Evolutionary conservation across 805 yeast species (phyloP).

Genomic region (Sugiyamaella americana): DNA sequence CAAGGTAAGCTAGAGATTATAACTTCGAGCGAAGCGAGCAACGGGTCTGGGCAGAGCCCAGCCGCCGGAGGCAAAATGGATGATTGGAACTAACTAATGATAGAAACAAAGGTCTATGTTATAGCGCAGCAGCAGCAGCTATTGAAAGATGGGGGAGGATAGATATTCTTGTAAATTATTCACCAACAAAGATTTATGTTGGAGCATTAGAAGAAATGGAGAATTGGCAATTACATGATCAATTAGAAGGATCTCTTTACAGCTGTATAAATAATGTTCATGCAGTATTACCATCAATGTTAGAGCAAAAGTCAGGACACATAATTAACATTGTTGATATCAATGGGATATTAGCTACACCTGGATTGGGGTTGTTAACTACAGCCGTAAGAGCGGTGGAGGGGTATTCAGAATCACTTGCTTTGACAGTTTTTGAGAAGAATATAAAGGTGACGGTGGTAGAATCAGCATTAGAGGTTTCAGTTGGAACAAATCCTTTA

Average conservation of each 20-base stretch:
- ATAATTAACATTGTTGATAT: constrained; percentile 26
- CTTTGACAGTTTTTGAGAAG: constrained; percentile 26
- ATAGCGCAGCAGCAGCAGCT: constrained; percentile 17
- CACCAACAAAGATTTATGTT: constrained; percentile 10
- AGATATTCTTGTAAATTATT: constrained; percentile 18
- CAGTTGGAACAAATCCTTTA: constrained; percentile 15
- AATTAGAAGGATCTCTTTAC: constrained; percentile 15
- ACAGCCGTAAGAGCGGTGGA: constrained; percentile 30
- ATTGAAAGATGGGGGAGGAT: constrained; percentile 15
- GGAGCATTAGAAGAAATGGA: constrained; percentile 20
- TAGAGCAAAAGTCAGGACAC: constrained; percentile 26
- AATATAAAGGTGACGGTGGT: constrained; percentile 28
- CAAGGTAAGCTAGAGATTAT: too few species aligned
- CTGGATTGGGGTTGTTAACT: constrained; percentile 24
- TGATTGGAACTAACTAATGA: too few species aligned
- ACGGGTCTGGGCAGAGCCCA: too few species aligned
- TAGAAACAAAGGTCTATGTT: constrained; percentile 13
- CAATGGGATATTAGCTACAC: constrained; percentile 27
- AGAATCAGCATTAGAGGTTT: constrained; percentile 26
- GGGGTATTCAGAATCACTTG: constrained; percentile 31
- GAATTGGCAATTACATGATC: constrained; percentile 16
- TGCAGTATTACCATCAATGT: constrained; percentile 26
- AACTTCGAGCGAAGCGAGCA: too few species aligned
- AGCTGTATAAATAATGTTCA: constrained; percentile 20
- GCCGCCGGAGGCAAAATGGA: too few species aligned